Base-by-base conservation (phyloP, 192 early-diverging fungal genomes). In the Coemansia aciculifera region DNA sequence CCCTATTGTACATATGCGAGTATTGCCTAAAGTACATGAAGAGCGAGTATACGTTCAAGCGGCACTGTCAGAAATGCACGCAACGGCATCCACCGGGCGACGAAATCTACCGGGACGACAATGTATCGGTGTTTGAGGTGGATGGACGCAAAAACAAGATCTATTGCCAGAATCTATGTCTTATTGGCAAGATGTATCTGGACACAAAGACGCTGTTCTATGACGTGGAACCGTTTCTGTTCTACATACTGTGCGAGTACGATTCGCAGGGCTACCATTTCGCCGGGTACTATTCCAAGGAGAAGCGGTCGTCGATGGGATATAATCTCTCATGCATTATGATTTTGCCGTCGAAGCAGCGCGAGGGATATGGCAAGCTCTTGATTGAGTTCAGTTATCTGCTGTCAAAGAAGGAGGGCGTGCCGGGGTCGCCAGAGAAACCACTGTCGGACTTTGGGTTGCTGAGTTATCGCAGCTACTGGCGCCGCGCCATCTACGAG, bases 11-110 rank as follows among this genome's bases (percentile, higher is more conserved):
- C 72, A 86, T 99, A 51, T 99, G 97, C 85, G 97, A 99, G 81
- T 97, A 87, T 70, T 99, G 97, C 71, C 83, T 99, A 71, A 98
- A 97, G 79, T 98, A 98, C 75, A 96, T 98, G 90, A 97, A 96
- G 71, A 94, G 91, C 71, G 80, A 85, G 36, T 99, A 88, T 76
- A 87, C 90, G 36, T 88, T 90, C 31, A 81, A 81, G 8, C 84
- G 95, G 44, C 97, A 99, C 59, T 88, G 91, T 78, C 77, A 87
- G 78, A 97, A 98, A 66, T 98, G 97, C 73, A 64, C 77, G 1
- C 79, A 89, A 51, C 81, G 79, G 42, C 87, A 92, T 64, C 97
- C 97, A 11, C 97, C 97, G n/a, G 97, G 97, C 15, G 92, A 96
- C 68, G 95, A 98, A 68, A 97, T 99, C 36, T 98, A 98, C 74